A percentile compares a stretch with the other conserved stretches of the same genome.
Evolutionary conservation across 2,329 filamentous ascomycete species (phyloP).

Genomic region (Phyllosticta citrichinensis): DNA sequence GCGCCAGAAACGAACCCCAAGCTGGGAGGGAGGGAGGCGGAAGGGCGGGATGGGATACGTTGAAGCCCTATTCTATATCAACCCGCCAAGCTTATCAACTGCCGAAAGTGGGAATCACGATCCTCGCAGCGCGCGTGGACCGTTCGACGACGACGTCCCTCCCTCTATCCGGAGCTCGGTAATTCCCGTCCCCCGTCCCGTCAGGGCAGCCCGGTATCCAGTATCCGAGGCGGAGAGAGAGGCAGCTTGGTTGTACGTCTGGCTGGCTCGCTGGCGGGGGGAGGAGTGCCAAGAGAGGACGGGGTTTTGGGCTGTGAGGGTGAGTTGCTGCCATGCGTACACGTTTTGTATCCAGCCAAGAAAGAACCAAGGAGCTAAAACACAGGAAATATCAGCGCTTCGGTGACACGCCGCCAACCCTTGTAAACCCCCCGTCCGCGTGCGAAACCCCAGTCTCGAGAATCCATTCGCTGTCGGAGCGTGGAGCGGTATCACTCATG

Average conservation of each 20-base stretch:
- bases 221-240: neutral
- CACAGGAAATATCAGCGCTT: neutral
- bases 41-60: neutral
- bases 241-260: neutral
- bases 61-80: neutral
- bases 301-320: neutral
- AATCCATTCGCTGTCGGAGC: neutral
- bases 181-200: neutral
- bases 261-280: neutral
- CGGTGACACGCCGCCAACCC: neutral
- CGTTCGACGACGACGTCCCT: neutral
- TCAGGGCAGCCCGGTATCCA: neutral
- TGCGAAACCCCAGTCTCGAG: neutral
- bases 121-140: neutral
- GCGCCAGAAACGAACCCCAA: neutral
- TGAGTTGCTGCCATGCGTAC: neutral
- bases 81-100: neutral
- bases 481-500: neutral
- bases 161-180: neutral
- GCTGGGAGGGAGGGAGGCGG: neutral
- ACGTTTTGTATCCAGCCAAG: slow-evolving; percentile 3
- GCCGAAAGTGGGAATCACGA: neutral
- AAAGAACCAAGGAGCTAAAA: neutral
- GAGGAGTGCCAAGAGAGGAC: neutral
- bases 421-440: neutral